Evolutionary conservation across 805 yeast species (phyloP).

Genomic region (Yarrowia deformans): DNA sequence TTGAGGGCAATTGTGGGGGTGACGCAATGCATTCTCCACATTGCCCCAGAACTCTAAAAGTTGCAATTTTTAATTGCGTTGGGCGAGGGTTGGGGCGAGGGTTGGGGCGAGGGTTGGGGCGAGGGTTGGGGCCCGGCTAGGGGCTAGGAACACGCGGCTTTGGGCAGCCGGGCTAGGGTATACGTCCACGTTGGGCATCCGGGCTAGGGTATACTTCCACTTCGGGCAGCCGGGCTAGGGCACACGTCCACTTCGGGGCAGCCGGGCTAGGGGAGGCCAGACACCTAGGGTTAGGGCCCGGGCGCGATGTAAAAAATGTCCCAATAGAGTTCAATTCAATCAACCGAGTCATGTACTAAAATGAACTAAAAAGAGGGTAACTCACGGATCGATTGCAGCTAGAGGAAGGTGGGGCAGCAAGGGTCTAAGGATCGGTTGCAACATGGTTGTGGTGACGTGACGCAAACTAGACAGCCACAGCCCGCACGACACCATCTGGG

Average conservation of each 20-base stretch:
- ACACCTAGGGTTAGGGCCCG: not conserved
- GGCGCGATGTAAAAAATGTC: conserved; percentile 25
- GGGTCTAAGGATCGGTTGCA: not conserved
- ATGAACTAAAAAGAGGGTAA: conserved; percentile 4
- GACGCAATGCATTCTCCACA: conserved; percentile 37
- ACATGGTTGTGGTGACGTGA: not conserved
- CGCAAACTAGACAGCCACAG: not conserved
- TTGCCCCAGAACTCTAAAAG: conserved; percentile 33
- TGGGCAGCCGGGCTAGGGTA: not conserved
- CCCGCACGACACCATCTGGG: no score
- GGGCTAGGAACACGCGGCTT: no score
- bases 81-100: not conserved
- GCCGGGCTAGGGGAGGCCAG: not conserved
- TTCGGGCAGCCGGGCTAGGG: not conserved
- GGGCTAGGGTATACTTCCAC: not conserved
- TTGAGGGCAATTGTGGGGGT: conserved; percentile 38
- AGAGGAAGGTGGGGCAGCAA: conserved; percentile 37
- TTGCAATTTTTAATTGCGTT: not conserved
- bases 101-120: not conserved
- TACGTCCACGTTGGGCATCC: not conserved
- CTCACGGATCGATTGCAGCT: conserved; percentile 21
- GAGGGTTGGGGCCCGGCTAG: not conserved
- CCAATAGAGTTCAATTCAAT: not conserved
- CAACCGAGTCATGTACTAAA: conserved; percentile 22
- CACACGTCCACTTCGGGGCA: not conserved